Percentiles rank a stretch among this genome's conserved stretches.
Conservation (phyloP, 192 early-diverging fungal genomes). For the Allomyces javanicus region DNA sequence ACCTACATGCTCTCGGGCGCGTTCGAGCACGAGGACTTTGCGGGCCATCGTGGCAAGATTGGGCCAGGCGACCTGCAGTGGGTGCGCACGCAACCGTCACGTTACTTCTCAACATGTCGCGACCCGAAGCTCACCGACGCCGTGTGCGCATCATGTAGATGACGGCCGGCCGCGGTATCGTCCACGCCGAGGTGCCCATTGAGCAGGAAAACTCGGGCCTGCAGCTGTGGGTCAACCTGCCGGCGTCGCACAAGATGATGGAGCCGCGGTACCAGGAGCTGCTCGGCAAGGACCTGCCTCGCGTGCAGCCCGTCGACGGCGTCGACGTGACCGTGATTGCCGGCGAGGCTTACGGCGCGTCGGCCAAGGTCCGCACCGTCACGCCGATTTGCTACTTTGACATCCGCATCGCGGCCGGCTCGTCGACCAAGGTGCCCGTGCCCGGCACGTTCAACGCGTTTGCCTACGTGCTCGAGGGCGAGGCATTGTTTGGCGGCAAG, state of each 20-base stretch:
- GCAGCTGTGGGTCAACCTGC: slow-evolving; percentile 53
- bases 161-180: slow-evolving; percentile 43
- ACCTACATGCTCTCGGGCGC: slow-evolving; percentile 38
- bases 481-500: slow-evolving; percentile 8
- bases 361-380: slow-evolving; percentile 6
- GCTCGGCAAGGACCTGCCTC: slow-evolving; percentile 14
- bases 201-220: slow-evolving; percentile 19
- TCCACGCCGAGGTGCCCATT: slow-evolving; percentile 33
- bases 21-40: slow-evolving; percentile 37
- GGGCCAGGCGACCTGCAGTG: slow-evolving; percentile 33
- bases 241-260: slow-evolving; percentile 32
- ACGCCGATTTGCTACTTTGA: slow-evolving; percentile 16
- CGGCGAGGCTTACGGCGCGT: slow-evolving; percentile 11
- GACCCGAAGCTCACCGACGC: no score
- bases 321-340: slow-evolving; percentile 12
- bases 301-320: slow-evolving; percentile 3
- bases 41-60: slow-evolving; percentile 29
- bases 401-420: slow-evolving; percentile 8
- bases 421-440: slow-evolving; percentile 9
- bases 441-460: slow-evolving; percentile 12
- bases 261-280: slow-evolving; percentile 24
- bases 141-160: slow-evolving; percentile 12
- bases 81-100: not conserved
- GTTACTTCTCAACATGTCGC: not conserved
- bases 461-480: slow-evolving; percentile 12